These are phyloP conservation scores for Phaeosphaeria sp. DNA, from an alignment of 2,329 filamentous ascomycete genomes.

Conservation along the genomic window DNA sequence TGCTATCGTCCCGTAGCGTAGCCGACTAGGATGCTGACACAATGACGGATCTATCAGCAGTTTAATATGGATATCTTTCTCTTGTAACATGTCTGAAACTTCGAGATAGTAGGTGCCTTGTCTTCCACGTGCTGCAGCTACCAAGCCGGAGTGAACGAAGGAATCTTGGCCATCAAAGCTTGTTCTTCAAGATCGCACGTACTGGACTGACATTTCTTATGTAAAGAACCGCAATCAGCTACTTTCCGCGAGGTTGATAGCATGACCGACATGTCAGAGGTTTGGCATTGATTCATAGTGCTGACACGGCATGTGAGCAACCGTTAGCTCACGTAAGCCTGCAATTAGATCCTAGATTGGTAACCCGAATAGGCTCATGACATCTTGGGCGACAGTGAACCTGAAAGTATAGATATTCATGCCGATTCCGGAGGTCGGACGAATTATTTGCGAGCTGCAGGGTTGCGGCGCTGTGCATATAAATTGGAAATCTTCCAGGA, in stretches of 20 bases:
- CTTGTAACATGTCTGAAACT: not conserved
- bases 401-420: not conserved
- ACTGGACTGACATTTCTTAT: not conserved
- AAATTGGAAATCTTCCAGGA: not conserved
- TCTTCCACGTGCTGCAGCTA: not conserved
- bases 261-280: not conserved
- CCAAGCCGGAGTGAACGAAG: not conserved
- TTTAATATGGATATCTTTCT: no score
- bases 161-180: not conserved
- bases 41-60: no score
- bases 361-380: not conserved
- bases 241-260: not conserved
- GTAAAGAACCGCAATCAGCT: not conserved
- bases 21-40: no score
- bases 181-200: not conserved
- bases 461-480: not conserved
- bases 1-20: no score
- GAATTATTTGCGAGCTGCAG: not conserved
- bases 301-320: not conserved
- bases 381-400: not conserved
- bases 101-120: not conserved
- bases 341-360: not conserved
- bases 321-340: not conserved
- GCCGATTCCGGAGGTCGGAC: not conserved
- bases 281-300: not conserved